Evolutionary conservation across 2,329 filamentous ascomycete species (phyloP).

Genomic region (Ploettnerulaceae sp.): DNA sequence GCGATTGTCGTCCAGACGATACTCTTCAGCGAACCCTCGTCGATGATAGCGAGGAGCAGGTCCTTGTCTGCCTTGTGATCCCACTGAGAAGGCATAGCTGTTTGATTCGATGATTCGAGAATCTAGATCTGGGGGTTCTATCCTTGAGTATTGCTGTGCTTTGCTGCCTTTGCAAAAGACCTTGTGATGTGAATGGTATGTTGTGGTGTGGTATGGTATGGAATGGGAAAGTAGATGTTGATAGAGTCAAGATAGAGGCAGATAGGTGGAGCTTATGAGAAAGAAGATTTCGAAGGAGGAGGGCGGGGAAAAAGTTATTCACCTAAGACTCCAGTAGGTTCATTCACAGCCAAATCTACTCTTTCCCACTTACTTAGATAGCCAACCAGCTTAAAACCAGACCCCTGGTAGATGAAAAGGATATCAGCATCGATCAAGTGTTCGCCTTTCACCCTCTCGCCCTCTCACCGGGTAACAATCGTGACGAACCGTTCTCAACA

Average conservation of each 20-base stretch:
- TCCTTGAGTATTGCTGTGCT: too few species aligned
- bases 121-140: background rate
- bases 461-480: background rate
- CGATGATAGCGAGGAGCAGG: conserved; percentile 31
- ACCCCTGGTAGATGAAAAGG: background rate
- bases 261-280: conserved; percentile 1
- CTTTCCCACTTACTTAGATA: too few species aligned
- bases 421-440: background rate
- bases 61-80: conserved; percentile 27
- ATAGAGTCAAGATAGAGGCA: conserved; percentile 3
- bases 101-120: conserved; percentile 1
- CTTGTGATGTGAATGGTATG: background rate
- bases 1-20: conserved; percentile 28
- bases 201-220: background rate
- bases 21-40: conserved; percentile 21
- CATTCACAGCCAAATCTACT: background rate
- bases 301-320: background rate
- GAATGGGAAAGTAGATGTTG: background rate
- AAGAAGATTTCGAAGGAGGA: background rate
- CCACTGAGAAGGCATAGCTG: conserved; percentile 26
- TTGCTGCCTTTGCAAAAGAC: background rate
- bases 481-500: too few species aligned
- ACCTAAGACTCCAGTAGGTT: background rate
- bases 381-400: background rate
- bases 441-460: too few species aligned